Conservation (phyloP, 805 yeast genomes). For the Lipomyces starkeyi region DNA sequence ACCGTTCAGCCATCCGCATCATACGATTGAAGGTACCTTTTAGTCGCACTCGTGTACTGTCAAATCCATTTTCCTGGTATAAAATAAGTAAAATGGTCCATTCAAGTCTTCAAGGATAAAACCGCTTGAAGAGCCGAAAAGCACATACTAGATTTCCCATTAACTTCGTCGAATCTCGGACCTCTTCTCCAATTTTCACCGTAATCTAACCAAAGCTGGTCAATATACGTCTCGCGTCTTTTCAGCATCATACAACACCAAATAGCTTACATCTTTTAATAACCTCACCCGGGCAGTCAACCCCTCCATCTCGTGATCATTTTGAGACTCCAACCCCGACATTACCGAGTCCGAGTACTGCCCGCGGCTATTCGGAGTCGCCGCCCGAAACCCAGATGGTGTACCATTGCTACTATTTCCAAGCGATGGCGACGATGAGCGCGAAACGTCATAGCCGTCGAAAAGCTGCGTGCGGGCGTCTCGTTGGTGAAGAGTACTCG, state of each 20-base stretch:
- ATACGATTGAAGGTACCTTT: constrained; percentile 61
- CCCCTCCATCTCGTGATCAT: constrained; percentile 61
- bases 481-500: constrained; percentile 42
- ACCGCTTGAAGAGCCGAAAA: neutral
- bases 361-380: constrained; percentile 42
- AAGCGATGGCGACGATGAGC: constrained; percentile 26
- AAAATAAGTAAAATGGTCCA: neutral
- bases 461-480: constrained; percentile 50
- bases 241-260: neutral
- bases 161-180: constrained; percentile 58
- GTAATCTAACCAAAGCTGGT: constrained; percentile 49
- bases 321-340: constrained; percentile 69
- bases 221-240: neutral
- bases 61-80: constrained; percentile 53
- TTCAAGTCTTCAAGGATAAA: neutral
- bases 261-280: constrained; percentile 53
- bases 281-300: constrained; percentile 61
- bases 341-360: constrained; percentile 57
- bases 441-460: constrained; percentile 40
- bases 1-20: constrained; percentile 66
- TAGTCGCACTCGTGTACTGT: constrained; percentile 54
- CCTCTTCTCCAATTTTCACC: constrained; percentile 67
- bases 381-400: constrained; percentile 36
- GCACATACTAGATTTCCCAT: constrained; percentile 48
- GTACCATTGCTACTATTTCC: constrained; percentile 18